Conservation (phyloP, 2,329 filamentous ascomycete species). For the Anthostomella pinea region DNA sequence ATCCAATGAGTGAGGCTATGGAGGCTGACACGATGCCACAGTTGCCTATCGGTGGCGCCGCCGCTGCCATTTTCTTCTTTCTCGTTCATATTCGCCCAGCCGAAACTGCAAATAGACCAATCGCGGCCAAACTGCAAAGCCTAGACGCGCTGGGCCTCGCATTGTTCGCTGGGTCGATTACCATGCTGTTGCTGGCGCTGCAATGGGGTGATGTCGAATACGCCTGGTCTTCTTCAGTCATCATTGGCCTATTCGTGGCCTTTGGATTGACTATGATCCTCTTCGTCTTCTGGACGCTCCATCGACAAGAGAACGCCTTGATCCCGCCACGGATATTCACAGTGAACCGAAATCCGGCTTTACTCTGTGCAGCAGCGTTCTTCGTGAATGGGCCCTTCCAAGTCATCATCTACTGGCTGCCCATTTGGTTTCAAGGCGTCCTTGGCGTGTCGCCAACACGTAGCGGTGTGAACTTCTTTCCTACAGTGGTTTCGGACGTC, state of each 20-base stretch:
- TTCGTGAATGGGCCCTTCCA: slow-evolving; percentile 19
- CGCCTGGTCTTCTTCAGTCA: slow-evolving; percentile 14
- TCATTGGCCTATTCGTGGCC: slow-evolving; percentile 24
- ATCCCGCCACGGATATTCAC: slow-evolving; percentile 15
- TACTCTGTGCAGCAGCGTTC: slow-evolving; percentile 11
- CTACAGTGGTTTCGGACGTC: slow-evolving; percentile 16
- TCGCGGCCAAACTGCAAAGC: slow-evolving; percentile 2
- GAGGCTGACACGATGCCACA: no score
- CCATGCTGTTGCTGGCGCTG: slow-evolving; percentile 15
- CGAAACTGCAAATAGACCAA: slow-evolving; percentile 1
- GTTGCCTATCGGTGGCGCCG: slow-evolving; percentile 14
- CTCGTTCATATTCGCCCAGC: slow-evolving; percentile 2
- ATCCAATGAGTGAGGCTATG: no score
- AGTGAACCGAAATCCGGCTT: slow-evolving; percentile 5
- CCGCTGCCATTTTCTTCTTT: slow-evolving; percentile 4
- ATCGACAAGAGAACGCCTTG: slow-evolving; percentile 8
- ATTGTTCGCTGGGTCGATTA: slow-evolving; percentile 7
- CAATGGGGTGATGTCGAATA: slow-evolving; percentile 14
- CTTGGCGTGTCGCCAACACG: slow-evolving; percentile 1
- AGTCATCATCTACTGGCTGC: slow-evolving; percentile 18
- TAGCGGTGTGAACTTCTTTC: slow-evolving; percentile 15
- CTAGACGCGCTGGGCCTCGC: slow-evolving; percentile 8
- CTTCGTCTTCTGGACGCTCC: slow-evolving; percentile 13
- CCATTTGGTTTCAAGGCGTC: slow-evolving; percentile 20
- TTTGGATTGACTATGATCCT: slow-evolving; percentile 3